Conservation (phyloP, 306 rosid genomes). For the Cucurbita ficifolia region DNA sequence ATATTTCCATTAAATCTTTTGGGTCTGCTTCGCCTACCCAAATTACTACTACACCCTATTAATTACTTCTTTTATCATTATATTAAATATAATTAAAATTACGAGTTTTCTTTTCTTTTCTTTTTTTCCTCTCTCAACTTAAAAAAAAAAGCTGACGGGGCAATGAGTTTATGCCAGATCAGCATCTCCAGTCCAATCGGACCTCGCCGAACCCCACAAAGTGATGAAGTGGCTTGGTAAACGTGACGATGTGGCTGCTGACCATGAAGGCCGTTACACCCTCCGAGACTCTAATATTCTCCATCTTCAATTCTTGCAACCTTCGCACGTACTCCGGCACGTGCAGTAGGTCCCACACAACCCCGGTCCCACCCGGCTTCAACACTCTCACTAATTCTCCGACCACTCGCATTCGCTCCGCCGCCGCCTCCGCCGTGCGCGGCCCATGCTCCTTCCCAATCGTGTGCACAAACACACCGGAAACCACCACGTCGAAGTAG, state of each 20-base stretch:
- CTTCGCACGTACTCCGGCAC: constrained; percentile 83
- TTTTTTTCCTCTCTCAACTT: background rate
- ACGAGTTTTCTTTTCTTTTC: background rate
- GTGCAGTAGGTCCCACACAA: constrained; percentile 93
- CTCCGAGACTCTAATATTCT: constrained; percentile 72
- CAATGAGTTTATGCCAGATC: constrained; percentile 1
- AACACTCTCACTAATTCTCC: constrained; percentile 83
- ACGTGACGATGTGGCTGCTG: constrained; percentile 84
- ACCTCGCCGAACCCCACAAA: constrained; percentile 62
- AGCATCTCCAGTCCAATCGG: constrained; percentile 84
- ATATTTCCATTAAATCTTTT: background rate
- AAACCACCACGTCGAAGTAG: constrained; percentile 88
- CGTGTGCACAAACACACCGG: constrained; percentile 84
- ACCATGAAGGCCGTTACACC: constrained; percentile 90
- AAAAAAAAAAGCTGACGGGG: background rate
- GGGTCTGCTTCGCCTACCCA: constrained; percentile 12
- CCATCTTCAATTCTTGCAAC: constrained; percentile 86
- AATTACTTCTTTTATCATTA: background rate
- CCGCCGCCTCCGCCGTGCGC: constrained; percentile 75
- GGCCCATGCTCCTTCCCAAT: constrained; percentile 79
- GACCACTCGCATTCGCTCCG: constrained; percentile 88
- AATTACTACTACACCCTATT: background rate
- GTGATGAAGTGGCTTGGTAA: constrained; percentile 72
- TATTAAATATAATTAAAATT: background rate
- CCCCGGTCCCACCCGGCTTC: constrained; percentile 75